These are phyloP conservation scores for Gaultheria prostrata DNA, from an alignment of 148 eudicot genomes.

Conservation along the genomic window DNA sequence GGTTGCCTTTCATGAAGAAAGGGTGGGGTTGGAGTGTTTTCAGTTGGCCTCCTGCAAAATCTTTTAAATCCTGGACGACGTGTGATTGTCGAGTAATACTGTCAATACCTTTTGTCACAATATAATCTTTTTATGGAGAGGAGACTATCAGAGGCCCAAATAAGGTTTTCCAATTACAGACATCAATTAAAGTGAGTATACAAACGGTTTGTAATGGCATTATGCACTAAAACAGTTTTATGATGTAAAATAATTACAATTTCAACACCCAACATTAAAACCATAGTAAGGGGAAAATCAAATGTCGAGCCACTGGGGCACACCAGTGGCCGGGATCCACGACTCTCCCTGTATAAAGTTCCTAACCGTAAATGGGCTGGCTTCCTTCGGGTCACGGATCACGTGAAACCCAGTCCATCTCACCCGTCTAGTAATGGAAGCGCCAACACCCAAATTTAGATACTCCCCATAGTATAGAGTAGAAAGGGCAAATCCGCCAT, in stretches of 20 bases:
- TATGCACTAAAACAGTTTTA: not conserved
- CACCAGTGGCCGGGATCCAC: slow-evolving; percentile 43
- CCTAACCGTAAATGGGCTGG: slow-evolving; percentile 34
- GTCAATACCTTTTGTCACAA: too few relatives aligned
- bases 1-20: too few relatives aligned
- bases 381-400: slow-evolving; percentile 24
- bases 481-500: slow-evolving; percentile 47
- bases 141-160: too few relatives aligned
- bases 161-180: too few relatives aligned
- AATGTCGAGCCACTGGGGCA: slow-evolving; percentile 38
- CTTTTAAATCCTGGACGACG: too few relatives aligned
- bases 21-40: too few relatives aligned
- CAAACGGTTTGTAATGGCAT: too few relatives aligned
- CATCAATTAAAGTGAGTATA: too few relatives aligned
- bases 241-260: not conserved
- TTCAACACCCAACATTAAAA: not conserved
- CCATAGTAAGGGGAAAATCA: slow-evolving; percentile 2
- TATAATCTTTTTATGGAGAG: too few relatives aligned
- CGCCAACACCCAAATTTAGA: slow-evolving; percentile 55
- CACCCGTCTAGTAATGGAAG: slow-evolving; percentile 37
- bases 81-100: too few relatives aligned
- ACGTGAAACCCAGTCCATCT: slow-evolving; percentile 53
- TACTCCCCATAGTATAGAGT: slow-evolving; percentile 65
- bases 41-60: too few relatives aligned
- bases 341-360: slow-evolving; percentile 41